Conservation (phyloP, 345 rosid genomes). For the Sonneratia caseolaris region DNA sequence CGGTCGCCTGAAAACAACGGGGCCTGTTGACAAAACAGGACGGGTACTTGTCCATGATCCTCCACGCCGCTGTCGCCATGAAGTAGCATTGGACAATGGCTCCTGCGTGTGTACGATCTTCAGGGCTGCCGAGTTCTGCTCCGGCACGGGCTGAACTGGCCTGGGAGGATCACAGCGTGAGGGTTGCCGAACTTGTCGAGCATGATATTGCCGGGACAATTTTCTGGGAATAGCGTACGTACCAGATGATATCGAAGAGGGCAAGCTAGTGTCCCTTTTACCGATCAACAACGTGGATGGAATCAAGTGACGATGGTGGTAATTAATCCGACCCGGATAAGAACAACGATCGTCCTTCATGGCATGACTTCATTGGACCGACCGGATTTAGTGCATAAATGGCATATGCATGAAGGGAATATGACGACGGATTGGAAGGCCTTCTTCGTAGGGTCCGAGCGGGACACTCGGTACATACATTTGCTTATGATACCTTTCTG, state of each 20-base stretch:
- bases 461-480: not conserved
- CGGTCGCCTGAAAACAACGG: conserved; percentile 35
- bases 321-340: not conserved
- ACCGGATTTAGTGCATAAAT: not conserved
- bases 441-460: not conserved
- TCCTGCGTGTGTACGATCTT: conserved; percentile 30
- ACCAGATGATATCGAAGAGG: not conserved
- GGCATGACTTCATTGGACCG: not conserved
- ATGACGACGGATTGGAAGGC: not conserved
- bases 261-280: not conserved
- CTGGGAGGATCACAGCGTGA: not conserved
- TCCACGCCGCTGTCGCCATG: conserved; percentile 31
- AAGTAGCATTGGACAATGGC: conserved; percentile 25
- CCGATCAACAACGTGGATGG: not conserved
- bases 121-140: conserved; percentile 11
- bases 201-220: conserved; percentile 10
- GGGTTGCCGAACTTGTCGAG: conserved; percentile 18
- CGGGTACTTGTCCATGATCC: conserved; percentile 37
- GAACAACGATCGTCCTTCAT: not conserved
- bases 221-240: not conserved
- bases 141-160: not conserved
- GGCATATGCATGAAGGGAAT: not conserved
- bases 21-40: conserved; percentile 29
- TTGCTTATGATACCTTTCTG: no score
- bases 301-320: not conserved